Percentiles rank a stretch among this genome's conserved stretches.
Evolutionary conservation across 2,329 filamentous ascomycete species (phyloP).

Genomic region (Cercospora sojina): DNA sequence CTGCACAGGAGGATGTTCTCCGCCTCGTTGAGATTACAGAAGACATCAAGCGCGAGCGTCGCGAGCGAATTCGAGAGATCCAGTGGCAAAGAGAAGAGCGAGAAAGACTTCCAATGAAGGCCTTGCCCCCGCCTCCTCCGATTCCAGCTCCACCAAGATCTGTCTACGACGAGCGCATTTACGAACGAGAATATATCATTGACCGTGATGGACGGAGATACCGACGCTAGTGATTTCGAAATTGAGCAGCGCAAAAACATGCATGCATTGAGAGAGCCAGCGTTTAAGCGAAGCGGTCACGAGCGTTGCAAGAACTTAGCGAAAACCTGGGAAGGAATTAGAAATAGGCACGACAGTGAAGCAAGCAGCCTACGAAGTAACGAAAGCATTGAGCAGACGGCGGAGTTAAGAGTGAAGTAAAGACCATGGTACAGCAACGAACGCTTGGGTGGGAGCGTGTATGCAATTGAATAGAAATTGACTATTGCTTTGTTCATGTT

Average conservation of each 20-base stretch:
- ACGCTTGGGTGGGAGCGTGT: not conserved
- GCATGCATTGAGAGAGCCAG: slow-evolving; percentile 10
- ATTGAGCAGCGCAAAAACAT: not conserved
- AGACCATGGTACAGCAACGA: slow-evolving; percentile 1
- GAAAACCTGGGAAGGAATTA: slow-evolving; percentile 12
- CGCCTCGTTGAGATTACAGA: slow-evolving; percentile 80
- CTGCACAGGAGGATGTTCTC: slow-evolving; percentile 74
- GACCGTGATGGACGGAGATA: slow-evolving; percentile 46
- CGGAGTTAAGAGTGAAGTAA: not conserved
- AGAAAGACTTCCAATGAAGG: slow-evolving; percentile 47
- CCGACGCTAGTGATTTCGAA: slow-evolving; percentile 13
- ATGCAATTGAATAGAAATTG: not conserved
- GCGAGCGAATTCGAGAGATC: slow-evolving; percentile 58
- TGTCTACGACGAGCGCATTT: slow-evolving; percentile 63
- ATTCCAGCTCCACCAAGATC: slow-evolving; percentile 40
- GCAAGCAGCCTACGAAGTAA: slow-evolving; percentile 16
- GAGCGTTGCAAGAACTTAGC: slow-evolving; percentile 3
- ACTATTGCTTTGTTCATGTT: not conserved
- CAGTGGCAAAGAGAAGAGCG: slow-evolving; percentile 60
- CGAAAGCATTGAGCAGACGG: slow-evolving; percentile 6
- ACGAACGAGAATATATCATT: slow-evolving; percentile 67
- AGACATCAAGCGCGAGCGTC: slow-evolving; percentile 68
- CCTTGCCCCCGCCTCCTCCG: slow-evolving; percentile 44
- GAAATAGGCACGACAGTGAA: slow-evolving; percentile 9
- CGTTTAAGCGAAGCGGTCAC: slow-evolving; percentile 10